phyloP scores from a whole-genome alignment of 257 asterid species.

The Nicotiana obtusifolia region DNA sequence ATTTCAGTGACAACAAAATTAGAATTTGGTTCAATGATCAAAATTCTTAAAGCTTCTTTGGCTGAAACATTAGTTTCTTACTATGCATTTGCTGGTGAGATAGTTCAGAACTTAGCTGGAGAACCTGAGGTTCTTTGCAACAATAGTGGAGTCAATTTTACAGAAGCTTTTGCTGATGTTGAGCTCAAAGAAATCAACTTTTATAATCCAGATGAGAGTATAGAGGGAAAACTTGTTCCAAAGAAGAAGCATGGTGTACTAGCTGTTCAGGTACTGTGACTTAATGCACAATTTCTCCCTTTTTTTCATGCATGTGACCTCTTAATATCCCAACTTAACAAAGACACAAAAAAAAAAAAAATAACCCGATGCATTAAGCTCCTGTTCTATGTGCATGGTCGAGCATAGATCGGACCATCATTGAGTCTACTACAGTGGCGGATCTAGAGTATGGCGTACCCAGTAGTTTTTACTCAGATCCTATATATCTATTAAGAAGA shows the following conservation, averaged over 20 bases:
- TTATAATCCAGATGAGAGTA: conserved; percentile 12
- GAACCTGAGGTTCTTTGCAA: conserved; percentile 15
- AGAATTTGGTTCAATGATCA: background rate
- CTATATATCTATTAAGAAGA: no score
- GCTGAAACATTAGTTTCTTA: conserved; percentile 11
- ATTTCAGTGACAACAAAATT: background rate
- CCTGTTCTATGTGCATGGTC: no score
- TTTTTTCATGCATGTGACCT: background rate
- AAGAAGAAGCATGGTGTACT: conserved; percentile 5
- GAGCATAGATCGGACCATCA: no score
- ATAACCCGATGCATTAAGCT: no score
- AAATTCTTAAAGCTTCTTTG: background rate
- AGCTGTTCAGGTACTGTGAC: conserved; percentile 7
- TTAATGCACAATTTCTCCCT: background rate
- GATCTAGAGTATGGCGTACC: no score
- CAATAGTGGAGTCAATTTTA: conserved; percentile 2
- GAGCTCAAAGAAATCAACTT: conserved; percentile 7
- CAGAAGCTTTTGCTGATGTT: conserved; percentile 9
- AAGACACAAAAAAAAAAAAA: no score
- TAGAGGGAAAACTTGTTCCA: conserved; percentile 11
- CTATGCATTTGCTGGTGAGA: conserved; percentile 13
- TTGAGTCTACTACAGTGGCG: no score
- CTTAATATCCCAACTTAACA: no score
- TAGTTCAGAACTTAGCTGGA: background rate
- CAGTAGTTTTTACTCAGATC: no score